Percentiles rank a stretch among this genome's conserved stretches.
Evolutionary conservation across 768 basidiomycete genomes (phyloP).

Genomic region (Lactarius evosmus): DNA sequence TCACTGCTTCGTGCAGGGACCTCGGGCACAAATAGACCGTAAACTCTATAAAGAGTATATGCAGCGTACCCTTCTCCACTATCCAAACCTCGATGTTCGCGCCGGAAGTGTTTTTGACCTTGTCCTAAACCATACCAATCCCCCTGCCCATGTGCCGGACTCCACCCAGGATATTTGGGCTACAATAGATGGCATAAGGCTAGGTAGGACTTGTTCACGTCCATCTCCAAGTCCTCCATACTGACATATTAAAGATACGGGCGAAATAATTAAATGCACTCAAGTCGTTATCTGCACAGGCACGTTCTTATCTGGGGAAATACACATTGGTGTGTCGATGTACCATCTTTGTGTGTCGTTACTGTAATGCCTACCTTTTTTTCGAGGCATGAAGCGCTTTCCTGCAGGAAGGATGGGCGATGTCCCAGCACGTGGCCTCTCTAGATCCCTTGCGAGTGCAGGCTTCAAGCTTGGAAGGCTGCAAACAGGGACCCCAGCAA

Average conservation of each 20-base stretch:
- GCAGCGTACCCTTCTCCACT: conserved; percentile 63
- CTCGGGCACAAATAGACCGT: conserved; percentile 84
- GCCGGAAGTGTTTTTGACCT: conserved; percentile 80
- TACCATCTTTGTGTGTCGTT: neutral
- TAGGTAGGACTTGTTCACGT: conserved; percentile 45
- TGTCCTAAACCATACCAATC: conserved; percentile 50
- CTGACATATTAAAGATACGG: conserved; percentile 49
- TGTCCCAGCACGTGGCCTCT: conserved; percentile 68
- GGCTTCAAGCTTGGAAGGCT: conserved; percentile 81
- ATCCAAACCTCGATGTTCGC: conserved; percentile 65
- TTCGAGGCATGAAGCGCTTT: conserved; percentile 60
- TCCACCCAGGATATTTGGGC: conserved; percentile 43
- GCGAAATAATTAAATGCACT: conserved; percentile 71
- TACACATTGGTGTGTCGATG: conserved; percentile 66
- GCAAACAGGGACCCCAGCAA: conserved; percentile 85
- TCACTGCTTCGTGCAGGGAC: conserved; percentile 54
- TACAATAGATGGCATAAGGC: conserved; percentile 58
- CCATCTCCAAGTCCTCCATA: neutral
- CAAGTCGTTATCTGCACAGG: conserved; percentile 88
- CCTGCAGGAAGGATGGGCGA: conserved; percentile 79
- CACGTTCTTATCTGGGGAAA: conserved; percentile 88
- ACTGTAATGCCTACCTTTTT: neutral
- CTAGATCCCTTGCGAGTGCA: conserved; percentile 65
- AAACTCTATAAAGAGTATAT: conserved; percentile 80
- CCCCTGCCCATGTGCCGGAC: conserved; percentile 30